Evolutionary conservation across 179 eudicot genomes (phyloP), one percentile per base, ranked within the genome.

Genomic region (Vitellaria paradoxa): DNA sequence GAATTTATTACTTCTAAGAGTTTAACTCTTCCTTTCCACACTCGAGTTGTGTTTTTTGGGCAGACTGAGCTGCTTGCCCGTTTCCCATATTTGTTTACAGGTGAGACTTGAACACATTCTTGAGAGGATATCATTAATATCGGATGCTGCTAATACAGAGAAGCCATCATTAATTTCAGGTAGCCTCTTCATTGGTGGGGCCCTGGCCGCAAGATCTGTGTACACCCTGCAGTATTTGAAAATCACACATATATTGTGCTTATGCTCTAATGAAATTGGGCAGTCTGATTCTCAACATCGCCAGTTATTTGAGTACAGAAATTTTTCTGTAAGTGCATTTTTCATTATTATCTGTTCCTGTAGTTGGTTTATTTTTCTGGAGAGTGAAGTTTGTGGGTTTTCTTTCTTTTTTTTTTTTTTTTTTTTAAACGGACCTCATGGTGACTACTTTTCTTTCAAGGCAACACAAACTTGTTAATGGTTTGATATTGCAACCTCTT

Each of bases 131-230:
- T 81, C 92, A 23, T 77, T 96, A 72, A 93, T 96, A 84, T 93
- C 96, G 42, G 99, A 93, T 81, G 99, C 99, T 74, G 98, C 94
- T 66, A 94, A 93, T 73, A 96, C 99, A 52, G 99, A 96, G 86
- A 93, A 88, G 76, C 98, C 99, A 76, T 91, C 99, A 26, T 74
- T 73, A 46, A 79, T 96, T 74, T 85, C 88, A 42, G 81, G 79
- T 68, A 74, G 85, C 85, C 76, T 93, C 82, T 96, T 90, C 83
- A 96, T 96, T 70, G 97, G 99, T 78, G 98, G 99, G 73, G 96
- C 98, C 20, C 83, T 96, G 79, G 99, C 97, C 80, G 99, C 99
- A 26, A 91, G 97, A 87, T 92, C 99, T 81, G 83, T 88, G 23
- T 86, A 89, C 85, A 96, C 99, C 20, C 88, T 96, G 83, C 93